Conservation (phyloP, 1,139 yeast species). For the Blastobotrys raffinosifermentans region DNA sequence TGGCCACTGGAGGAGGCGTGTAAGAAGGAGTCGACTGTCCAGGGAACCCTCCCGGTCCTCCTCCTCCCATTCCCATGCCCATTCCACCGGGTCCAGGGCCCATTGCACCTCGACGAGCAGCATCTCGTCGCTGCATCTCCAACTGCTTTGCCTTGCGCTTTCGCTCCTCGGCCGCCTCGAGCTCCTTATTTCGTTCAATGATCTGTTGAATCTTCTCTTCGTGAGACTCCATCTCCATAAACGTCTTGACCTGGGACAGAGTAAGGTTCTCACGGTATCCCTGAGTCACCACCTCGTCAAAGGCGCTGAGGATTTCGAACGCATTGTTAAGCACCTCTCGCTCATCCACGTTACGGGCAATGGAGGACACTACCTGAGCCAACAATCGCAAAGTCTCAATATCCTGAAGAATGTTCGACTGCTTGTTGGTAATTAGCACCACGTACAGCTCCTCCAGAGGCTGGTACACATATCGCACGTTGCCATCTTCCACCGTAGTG, state of each 20-base stretch:
- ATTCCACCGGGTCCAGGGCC: constrained; percentile 14
- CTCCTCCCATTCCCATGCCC: constrained; percentile 13
- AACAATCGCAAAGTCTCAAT: constrained; percentile 86
- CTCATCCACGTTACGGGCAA: constrained; percentile 70
- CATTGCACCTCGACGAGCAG: constrained; percentile 49
- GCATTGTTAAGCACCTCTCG: constrained; percentile 78
- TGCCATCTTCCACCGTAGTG: constrained; percentile 91
- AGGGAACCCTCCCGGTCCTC: constrained; percentile 14
- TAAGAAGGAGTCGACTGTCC: constrained; percentile 7
- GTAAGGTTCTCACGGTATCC: constrained; percentile 91
- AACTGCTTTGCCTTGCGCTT: constrained; percentile 94
- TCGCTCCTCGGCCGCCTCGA: constrained; percentile 96
- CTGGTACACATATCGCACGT: constrained; percentile 89
- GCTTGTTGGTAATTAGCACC: constrained; percentile 84
- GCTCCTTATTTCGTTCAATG: constrained; percentile 92
- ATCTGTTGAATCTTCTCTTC: constrained; percentile 98
- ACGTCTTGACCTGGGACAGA: constrained; percentile 76
- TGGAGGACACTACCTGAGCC: constrained; percentile 70
- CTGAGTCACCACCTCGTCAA: constrained; percentile 85
- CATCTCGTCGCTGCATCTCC: constrained; percentile 68
- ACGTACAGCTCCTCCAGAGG: constrained; percentile 93
- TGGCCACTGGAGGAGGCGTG: constrained; percentile 11
- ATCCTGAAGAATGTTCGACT: constrained; percentile 90
- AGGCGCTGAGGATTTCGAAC: constrained; percentile 84
- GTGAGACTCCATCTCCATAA: constrained; percentile 95